Evolutionary conservation across 2,329 filamentous ascomycete species (phyloP).

Genomic region (Aspergillus hortae): DNA sequence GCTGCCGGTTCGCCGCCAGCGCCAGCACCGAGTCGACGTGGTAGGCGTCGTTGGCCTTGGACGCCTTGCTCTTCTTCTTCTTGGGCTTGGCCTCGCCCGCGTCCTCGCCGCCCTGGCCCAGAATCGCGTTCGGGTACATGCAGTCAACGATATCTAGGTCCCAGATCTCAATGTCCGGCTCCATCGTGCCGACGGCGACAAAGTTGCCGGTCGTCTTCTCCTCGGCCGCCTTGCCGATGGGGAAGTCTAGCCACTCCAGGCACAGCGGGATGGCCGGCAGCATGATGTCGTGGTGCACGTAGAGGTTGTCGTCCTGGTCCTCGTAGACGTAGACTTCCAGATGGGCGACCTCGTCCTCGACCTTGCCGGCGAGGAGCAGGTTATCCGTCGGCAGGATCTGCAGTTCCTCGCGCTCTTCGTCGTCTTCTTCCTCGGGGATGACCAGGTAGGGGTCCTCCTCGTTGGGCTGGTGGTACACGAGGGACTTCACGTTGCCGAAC

Average conservation of each 20-base stretch:
- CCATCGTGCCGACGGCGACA: slow-evolving; percentile 93
- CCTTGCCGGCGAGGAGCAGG: slow-evolving; percentile 82
- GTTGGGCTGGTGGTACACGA: slow-evolving; percentile 91
- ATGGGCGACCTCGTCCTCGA: slow-evolving; percentile 95
- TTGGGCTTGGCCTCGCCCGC: slow-evolving; percentile 53
- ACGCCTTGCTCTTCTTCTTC: slow-evolving; percentile 91
- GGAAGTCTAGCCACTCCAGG: slow-evolving; percentile 90
- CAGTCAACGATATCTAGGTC: slow-evolving; percentile 92
- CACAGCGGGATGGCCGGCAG: slow-evolving; percentile 92
- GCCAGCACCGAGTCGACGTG: slow-evolving; percentile 93
- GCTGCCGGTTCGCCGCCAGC: slow-evolving; percentile 85
- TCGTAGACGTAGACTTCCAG: slow-evolving; percentile 98
- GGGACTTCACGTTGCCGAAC: slow-evolving; percentile 90
- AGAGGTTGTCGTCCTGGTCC: slow-evolving; percentile 90
- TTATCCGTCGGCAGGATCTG: slow-evolving; percentile 93
- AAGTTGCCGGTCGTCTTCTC: slow-evolving; percentile 77
- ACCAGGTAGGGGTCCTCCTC: slow-evolving; percentile 97
- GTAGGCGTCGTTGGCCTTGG: slow-evolving; percentile 82
- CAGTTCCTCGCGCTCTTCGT: slow-evolving; percentile 88
- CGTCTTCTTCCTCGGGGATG: slow-evolving; percentile 72
- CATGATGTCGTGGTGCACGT: slow-evolving; percentile 99
- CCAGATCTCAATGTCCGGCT: slow-evolving; percentile 98
- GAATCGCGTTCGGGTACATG: slow-evolving; percentile 97
- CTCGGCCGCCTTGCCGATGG: slow-evolving; percentile 69
- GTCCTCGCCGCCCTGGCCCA: slow-evolving; percentile 66